Evolutionary conservation across 139 green algal genomes (phyloP), one percentile per base, ranked within the genome.

Genomic region (Micromonas commoda): DNA sequence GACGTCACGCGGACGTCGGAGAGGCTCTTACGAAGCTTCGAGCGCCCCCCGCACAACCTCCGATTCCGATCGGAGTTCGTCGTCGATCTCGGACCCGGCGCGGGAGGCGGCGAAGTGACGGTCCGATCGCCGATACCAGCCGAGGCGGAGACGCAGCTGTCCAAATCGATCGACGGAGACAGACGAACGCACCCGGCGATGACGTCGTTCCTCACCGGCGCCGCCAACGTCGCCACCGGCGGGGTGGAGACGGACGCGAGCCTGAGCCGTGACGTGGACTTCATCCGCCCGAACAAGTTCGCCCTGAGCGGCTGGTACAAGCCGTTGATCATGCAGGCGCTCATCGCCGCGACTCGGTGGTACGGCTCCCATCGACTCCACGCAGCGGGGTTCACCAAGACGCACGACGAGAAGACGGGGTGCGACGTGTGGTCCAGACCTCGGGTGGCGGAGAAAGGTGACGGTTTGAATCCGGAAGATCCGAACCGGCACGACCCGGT

Each of bases 241-340:
- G 45, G 45, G 9, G 45, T 57, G 9, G 45, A 57, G 45, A 16
- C 45, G 45, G 45, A 57, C 9, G 16, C 9, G 9, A 16, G 16
- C 45, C 45, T 57, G 9, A 16, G 9, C 9, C 9, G 16, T 16
- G 45, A 16, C 9, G 16, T 57, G 0, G 68, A 75, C 31, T 75
- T 75, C 53, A 61, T 75, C 1, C 34, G 68, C 24, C 28, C 68
- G 6, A 75, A 75, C 37, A 60, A n/a, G 34, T 39, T 61, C 37
- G 33, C 28, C 20, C 52, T 75, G 24, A 75, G n/a, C 23, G 68
- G 37, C 37, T 75, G 21, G 23, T 75, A 75, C 29, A 75, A 75
- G 35, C 68, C 68, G 37, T 34, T 75, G 34, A 5, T 32, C 19
- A 26, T 75, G 68, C 68, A 61, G 21, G 31, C 33, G 35, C 24